These are phyloP conservation scores for Tylopilus sp. DNA, from an alignment of 768 basidiomycete genomes.

Conservation along the genomic window DNA sequence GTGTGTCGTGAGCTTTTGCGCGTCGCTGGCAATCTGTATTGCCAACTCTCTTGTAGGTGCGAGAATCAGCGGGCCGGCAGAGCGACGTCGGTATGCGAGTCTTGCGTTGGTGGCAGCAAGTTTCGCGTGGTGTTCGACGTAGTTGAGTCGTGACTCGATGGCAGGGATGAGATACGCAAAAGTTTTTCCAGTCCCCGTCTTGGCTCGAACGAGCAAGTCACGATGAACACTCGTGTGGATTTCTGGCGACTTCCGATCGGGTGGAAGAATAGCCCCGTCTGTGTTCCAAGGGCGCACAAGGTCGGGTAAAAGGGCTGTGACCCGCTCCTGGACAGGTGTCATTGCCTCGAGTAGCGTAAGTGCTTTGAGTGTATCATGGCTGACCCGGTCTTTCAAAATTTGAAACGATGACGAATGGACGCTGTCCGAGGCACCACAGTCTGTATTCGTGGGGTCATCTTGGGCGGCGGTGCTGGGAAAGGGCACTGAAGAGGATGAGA, in stretches of 20 bases:
- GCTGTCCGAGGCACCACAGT: not conserved
- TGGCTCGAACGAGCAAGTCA: conserved; percentile 83
- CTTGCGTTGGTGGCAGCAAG: conserved; percentile 44
- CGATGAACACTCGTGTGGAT: conserved; percentile 30
- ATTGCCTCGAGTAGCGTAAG: conserved; percentile 61
- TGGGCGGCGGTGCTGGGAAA: not conserved
- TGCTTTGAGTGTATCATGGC: conserved; percentile 48
- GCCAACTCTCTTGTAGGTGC: conserved; percentile 90
- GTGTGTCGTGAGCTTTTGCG: conserved; percentile 57
- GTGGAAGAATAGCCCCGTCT: conserved; percentile 17
- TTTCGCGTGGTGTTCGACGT: conserved; percentile 45
- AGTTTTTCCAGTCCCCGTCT: conserved; percentile 89
- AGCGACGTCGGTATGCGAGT: conserved; percentile 38
- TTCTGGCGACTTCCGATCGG: not conserved
- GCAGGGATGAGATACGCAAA: conserved; percentile 86
- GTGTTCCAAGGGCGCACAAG: conserved; percentile 54
- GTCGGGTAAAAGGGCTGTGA: conserved; percentile 71
- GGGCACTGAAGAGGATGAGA: not conserved
- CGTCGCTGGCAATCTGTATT: conserved; percentile 85
- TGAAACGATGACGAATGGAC: conserved; percentile 24
- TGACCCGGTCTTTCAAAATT: conserved; percentile 38
- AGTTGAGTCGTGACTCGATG: conserved; percentile 68
- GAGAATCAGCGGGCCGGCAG: conserved; percentile 75
- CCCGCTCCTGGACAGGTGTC: conserved; percentile 80
- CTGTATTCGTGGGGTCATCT: not conserved